These are phyloP conservation scores for Acanthamoeba polyphaga DNA, from an alignment of 208 protist species.

Conservation along the genomic window DNA sequence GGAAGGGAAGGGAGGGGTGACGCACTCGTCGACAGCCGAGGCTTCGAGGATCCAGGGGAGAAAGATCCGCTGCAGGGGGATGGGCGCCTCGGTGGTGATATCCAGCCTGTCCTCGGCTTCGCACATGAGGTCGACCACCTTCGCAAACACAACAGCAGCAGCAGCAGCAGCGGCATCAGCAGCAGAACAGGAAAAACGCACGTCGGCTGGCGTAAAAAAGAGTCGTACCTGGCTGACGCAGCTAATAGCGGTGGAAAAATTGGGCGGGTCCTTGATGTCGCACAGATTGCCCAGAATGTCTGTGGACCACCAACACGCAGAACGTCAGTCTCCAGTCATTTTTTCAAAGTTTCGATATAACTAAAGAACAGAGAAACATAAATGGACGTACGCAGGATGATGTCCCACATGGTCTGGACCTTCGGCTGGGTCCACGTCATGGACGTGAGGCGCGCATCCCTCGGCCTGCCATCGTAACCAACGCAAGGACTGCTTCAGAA, in stretches of 20 bases:
- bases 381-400: constrained; percentile 39
- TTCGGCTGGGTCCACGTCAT: constrained; percentile 12
- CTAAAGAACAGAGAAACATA: too few relatives aligned
- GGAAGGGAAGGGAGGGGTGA: not conserved
- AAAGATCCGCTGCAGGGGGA: constrained; percentile 60
- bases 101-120: constrained; percentile 70
- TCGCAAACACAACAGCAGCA: not conserved
- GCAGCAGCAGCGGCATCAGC: too few relatives aligned
- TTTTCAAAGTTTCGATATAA: not conserved
- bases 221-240: constrained; percentile 22
- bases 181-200: too few relatives aligned
- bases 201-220: not conserved
- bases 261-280: constrained; percentile 67
- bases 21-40: constrained; percentile 59
- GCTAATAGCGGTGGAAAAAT: constrained; percentile 58
- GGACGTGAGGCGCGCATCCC: constrained; percentile 33
- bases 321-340: too few relatives aligned
- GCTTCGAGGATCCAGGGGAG: constrained; percentile 75
- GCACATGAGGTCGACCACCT: constrained; percentile 45
- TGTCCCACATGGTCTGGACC: constrained; percentile 64
- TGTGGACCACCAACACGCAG: not conserved
- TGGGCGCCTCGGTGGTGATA: constrained; percentile 36
- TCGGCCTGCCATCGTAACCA: not conserved
- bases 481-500: not conserved
- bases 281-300: constrained; percentile 74